Evolutionary conservation across 768 basidiomycete species (phyloP), one percentile per base, ranked within the genome.

Genomic region (Auricularia auricula-judae): DNA sequence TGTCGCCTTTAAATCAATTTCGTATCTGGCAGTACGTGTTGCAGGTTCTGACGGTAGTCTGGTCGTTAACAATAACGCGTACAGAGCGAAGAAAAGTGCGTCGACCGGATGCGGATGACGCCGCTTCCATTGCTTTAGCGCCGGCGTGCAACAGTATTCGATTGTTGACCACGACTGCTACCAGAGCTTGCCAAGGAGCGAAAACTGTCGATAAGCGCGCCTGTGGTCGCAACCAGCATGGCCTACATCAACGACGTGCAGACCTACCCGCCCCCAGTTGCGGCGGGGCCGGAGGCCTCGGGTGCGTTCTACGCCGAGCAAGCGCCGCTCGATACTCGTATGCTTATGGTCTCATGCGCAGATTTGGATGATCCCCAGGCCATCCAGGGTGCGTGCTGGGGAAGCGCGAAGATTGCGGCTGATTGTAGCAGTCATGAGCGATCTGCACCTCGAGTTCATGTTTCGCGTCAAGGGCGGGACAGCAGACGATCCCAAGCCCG

Each of bases 381-480:
- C 11, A 51, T 51, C 47, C 47, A 51, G 18, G 47, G 47, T 51
- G 12, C 12, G 47, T 51, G 47, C 47, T 18, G 18, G 47, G 18
- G 5, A 18, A 5, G 21, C 47, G 21, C 11, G 18, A 42, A 14
- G 7, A 16, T 18, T 10, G 5, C 14, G 14, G 47, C 47, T 51
- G 18, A 51, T 18, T 51, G 47, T 3, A 18, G 16, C 16, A 62
- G 29, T 75, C 42, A 65, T 75, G 18, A 74, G 74, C 63, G 74
- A 75, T 64, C 66, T 74, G 4, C 74, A 75, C 60, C 69, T 75
- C 18, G 74, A 74, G 47, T 54, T 69, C 43, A 68, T 68, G 12
- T 67, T 69, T 2, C 36, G 66, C 11, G 33, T 62, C 23, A 5
- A 29, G 23, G 56, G 33, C 1, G 10, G 34, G 7, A 62, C 53